A percentile compares a stretch with the other conserved stretches of the same genome.
phyloP scores from a whole-genome alignment of 805 yeast genomes.

The Saturnispora dispora region DNA sequence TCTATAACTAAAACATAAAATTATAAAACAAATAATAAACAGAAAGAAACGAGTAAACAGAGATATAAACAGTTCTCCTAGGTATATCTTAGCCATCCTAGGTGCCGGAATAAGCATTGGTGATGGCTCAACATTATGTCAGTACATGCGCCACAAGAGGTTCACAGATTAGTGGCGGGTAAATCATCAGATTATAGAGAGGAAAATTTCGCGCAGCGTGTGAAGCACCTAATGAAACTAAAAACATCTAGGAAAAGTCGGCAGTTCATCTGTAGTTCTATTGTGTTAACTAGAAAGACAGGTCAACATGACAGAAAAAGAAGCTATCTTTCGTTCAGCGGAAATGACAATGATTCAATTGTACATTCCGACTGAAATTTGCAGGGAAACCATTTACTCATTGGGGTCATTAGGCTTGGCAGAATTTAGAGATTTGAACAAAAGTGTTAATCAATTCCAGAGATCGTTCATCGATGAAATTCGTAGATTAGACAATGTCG shows the following conservation, averaged over 20 bases:
- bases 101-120: too few relatives aligned
- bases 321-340: conserved; percentile 58
- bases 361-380: conserved; percentile 83
- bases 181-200: background rate
- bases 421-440: conserved; percentile 85
- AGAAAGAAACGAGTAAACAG: too few relatives aligned
- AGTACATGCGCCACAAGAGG: background rate
- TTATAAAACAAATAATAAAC: too few relatives aligned
- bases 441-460: conserved; percentile 78
- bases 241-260: background rate
- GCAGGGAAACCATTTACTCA: conserved; percentile 77
- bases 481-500: conserved; percentile 74
- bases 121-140: too few relatives aligned
- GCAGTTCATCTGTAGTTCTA: background rate
- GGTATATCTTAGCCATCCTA: too few relatives aligned
- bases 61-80: too few relatives aligned
- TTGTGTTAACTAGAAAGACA: background rate
- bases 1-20: background rate
- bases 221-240: background rate
- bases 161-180: background rate
- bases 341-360: conserved; percentile 91
- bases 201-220: background rate
- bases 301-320: conserved; percentile 12
- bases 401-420: conserved; percentile 79
- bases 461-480: conserved; percentile 85